Evolutionary conservation across 2,329 filamentous ascomycete species (phyloP), one percentile per base, ranked within the genome.

Genomic region (Trichophyton schoenleinii): DNA sequence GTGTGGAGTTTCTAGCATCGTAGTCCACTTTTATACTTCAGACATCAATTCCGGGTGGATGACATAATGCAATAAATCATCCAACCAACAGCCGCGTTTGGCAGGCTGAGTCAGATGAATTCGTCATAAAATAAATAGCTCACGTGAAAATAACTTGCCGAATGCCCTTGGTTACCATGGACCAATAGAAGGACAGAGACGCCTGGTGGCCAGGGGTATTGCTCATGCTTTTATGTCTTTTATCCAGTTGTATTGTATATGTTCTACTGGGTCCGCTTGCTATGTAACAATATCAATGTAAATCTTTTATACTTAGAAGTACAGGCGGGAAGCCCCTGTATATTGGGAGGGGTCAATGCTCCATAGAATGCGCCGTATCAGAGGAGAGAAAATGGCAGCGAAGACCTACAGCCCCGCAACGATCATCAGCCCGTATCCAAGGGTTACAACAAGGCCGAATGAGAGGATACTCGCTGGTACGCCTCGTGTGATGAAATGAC

Each of bases 401-500:
- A 18, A 20, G 28, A n/a, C 11, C 68, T 77, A 87, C 59, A 90
- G 79, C 0, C 86, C 85, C 9, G 83, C 86, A 58, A 90, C 79
- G 65, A 87, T 80, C 91, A 97, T 96, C 65, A 95, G 79, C 1
- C 87, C 90, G 74, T 96, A 99, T 0, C 94, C 95, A 48, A 99
- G 77, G 0, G 90, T 92, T 31, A 97, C 81, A 48, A 96, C 86
- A 8, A 99, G 88, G 0, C 80, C 73, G 67, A 95, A 87, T 0
- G 91, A 86, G 60, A 96, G 79, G 41, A 97, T 72, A 73, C 88
- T 95, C 70, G 88, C 86, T 0, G 94, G 92, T 42, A 99, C 84
- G 70, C 94, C 94, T n/a, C 91, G 81, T 59, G 88, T 95, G 69
- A 99, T 87, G 74, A 99, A 99, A 73, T 99, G 94, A 71, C 88